Evolutionary conservation across 352 stramenopile genomes (phyloP), one percentile per base, ranked within the genome.

Genomic region (Globisporangium rhizosaccharum): DNA sequence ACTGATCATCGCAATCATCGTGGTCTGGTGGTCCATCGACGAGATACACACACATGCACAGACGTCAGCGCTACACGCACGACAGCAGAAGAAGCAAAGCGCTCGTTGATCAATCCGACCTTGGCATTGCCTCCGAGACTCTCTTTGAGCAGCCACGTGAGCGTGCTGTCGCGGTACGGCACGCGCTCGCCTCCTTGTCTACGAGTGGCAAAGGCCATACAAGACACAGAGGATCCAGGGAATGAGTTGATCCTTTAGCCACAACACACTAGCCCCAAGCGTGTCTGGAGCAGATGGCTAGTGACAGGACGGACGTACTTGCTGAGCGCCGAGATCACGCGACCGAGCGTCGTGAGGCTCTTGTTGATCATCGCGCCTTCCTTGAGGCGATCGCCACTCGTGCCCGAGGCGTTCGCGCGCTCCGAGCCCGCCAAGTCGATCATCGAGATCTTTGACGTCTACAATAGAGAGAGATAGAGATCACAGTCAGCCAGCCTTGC

Each of bases 351-450:
- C 28, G 85, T 93, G 48, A 97, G 75, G 23, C 86, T 96, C 60
- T 94, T 92, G 74, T 97, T 97, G 67, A 97, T 97, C 83, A 93
- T 97, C 8, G 85, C 83, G 14, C 88, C 88, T 70, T 97, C 88
- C 66, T 96, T 96, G 45, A 97, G 68, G 1, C 90, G 81, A 18
- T 97, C 86, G 6, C 90, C 90, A 30, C 74, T 91, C 12, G 89
- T 94, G 0, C 82, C 87, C 0, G 81, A 92, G 2, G 82, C 79
- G 42, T 92, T 85, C 0, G 83, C 85, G 37, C 87, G 79, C 59
- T 96, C 87, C 0, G 85, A 93, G 6, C 87, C 87, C 6, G 87
- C 87, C 9, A 96, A 57, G 62, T 94, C 87, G 46, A 96, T 88
- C 73, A 96, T 78, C 26, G 79, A 89, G 47, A 96, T 91, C 61